These are phyloP conservation scores for Poa pratensis DNA, from an alignment of 176 grass and related monocot genomes.

Conservation along the genomic window DNA sequence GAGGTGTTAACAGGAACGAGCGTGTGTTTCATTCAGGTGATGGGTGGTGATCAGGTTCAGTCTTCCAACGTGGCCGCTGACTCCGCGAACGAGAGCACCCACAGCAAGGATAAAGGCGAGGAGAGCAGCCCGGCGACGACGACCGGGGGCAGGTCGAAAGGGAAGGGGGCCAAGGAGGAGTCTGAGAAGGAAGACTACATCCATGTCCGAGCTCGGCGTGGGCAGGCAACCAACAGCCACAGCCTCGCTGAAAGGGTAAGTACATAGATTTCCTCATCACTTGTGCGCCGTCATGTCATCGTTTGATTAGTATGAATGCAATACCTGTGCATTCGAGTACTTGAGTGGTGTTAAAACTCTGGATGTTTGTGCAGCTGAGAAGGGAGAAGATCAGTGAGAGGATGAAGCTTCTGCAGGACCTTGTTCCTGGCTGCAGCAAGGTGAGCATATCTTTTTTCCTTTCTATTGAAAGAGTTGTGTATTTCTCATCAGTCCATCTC, in stretches of 20 bases:
- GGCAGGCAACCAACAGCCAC: constrained; percentile 93
- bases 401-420: constrained; percentile 98
- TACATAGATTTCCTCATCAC: not conserved
- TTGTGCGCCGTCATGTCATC: not conserved
- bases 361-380: constrained; percentile 63
- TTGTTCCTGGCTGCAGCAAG: constrained; percentile 97
- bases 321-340: not conserved
- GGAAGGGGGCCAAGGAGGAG: constrained; percentile 63
- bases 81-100: constrained; percentile 54
- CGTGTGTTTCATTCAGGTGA: constrained; percentile 40
- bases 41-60: constrained; percentile 60
- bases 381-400: constrained; percentile 99
- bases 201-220: constrained; percentile 82
- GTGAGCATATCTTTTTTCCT: constrained; percentile 20
- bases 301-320: constrained; percentile 12
- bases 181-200: constrained; percentile 78
- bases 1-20: not conserved
- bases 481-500: not conserved
- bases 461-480: not conserved
- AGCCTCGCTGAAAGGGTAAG: constrained; percentile 89
- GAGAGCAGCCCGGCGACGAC: constrained; percentile 60
- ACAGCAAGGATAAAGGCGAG: constrained; percentile 67
- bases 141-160: constrained; percentile 54
- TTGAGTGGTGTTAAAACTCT: constrained; percentile 2
- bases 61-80: constrained; percentile 53